Conservation (phyloP, 768 basidiomycete species). For the Lentinula guzmanii region DNA sequence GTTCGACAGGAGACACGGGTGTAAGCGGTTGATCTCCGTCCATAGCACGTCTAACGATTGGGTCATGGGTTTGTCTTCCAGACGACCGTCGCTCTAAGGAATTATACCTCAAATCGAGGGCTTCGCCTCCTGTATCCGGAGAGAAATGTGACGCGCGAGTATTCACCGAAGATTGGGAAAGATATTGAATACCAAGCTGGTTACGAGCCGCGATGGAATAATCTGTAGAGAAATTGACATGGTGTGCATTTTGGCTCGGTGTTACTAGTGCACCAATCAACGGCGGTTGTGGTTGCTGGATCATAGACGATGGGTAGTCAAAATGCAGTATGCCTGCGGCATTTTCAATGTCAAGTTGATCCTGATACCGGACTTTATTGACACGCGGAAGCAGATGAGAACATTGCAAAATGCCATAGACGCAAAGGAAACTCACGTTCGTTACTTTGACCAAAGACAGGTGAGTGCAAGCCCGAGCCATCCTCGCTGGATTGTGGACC, state of each 20-base stretch:
- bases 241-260: constrained; percentile 33
- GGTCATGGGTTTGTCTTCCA: constrained; percentile 40
- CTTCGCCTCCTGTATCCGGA: constrained; percentile 25
- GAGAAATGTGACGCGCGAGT: constrained; percentile 32
- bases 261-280: constrained; percentile 42
- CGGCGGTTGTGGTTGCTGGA: constrained; percentile 40
- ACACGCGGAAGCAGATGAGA: constrained; percentile 25
- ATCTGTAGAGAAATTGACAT: constrained; percentile 35
- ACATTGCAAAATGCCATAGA: constrained; percentile 30
- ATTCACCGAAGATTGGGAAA: constrained; percentile 31
- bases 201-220: constrained; percentile 37
- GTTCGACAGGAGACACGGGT: constrained; percentile 27
- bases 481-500: constrained; percentile 70
- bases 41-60: constrained; percentile 30
- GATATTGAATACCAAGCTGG: constrained; percentile 39
- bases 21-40: constrained; percentile 23
- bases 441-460: constrained; percentile 54
- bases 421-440: constrained; percentile 47
- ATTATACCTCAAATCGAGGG: constrained; percentile 32
- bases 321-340: constrained; percentile 46
- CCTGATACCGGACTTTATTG: constrained; percentile 71
- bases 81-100: constrained; percentile 39
- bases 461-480: constrained; percentile 70
- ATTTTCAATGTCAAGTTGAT: constrained; percentile 39
- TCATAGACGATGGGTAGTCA: constrained; percentile 39